Evolutionary conservation across 148 eudicot species (phyloP).

Genomic region (Cornus suecica): DNA sequence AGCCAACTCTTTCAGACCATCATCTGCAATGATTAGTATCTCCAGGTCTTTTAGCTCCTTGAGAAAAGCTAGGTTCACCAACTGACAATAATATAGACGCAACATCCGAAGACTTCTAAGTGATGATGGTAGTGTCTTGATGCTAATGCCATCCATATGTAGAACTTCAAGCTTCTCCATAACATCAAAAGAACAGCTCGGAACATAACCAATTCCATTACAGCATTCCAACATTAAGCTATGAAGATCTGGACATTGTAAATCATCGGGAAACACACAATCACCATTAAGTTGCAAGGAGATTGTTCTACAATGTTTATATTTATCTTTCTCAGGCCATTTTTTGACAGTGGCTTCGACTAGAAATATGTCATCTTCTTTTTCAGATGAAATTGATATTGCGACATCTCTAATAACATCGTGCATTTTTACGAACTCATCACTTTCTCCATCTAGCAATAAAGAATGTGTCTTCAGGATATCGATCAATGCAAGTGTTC

Average conservation of each 20-base stretch:
- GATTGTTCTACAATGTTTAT: neutral
- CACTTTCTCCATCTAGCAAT: neutral
- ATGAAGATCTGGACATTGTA: slow-evolving; percentile 7
- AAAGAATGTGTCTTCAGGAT: slow-evolving; percentile 6
- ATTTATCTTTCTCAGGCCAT: neutral
- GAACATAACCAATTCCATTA: neutral
- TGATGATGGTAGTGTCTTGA: neutral
- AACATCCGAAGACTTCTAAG: slow-evolving; percentile 1
- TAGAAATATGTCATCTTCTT: slow-evolving; percentile 5
- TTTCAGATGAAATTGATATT: neutral
- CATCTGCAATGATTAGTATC: neutral
- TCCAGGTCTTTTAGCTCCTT: neutral
- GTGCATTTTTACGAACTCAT: slow-evolving; percentile 11
- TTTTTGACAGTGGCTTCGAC: neutral
- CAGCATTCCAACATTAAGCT: slow-evolving; percentile 3
- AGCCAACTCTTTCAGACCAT: slow-evolving; percentile 1
- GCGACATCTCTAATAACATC: slow-evolving; percentile 22
- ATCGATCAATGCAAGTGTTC: neutral
- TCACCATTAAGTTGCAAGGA: neutral
- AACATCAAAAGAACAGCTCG: neutral
- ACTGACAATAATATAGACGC: neutral
- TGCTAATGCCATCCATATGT: neutral
- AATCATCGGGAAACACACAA: neutral
- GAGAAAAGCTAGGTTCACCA: neutral
- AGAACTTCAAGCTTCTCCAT: slow-evolving; percentile 8